Evolutionary conservation across 768 basidiomycete genomes (phyloP), one percentile per base, ranked within the genome.

Genomic region (Tulasnella sp.): DNA sequence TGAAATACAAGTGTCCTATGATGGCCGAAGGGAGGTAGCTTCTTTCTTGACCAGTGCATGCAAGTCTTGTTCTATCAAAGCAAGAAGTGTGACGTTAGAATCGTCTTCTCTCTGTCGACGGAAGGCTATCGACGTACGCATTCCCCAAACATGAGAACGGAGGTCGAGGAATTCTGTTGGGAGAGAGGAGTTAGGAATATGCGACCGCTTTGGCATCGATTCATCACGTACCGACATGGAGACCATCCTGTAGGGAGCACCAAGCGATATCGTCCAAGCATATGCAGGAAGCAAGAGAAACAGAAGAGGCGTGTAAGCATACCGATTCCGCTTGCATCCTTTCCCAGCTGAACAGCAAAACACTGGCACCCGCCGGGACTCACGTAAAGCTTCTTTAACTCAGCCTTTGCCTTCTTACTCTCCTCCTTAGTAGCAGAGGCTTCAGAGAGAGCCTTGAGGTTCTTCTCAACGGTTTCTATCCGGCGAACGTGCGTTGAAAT

Each of bases 391-490:
- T 95, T 95, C 90, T 96, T 97, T 81, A 92, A 88, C 84, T 98
- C 96, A 16, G 90, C 89, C 80, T 96, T 87, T 10, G 95, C 86
- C 79, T 90, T 89, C 34, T 91, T 89, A 44, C 95, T 86, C 81
- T 98, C 96, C 58, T 96, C 95, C 85, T 95, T 96, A 40, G 88
- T 88, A 10, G 93, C 89, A 2, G 92, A 89, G 27, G 87, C 85
- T 74, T 91, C 89, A 9, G 89, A 87, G 36, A 98, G 84, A 0
- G 92, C 91, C 84, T 93, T 95, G 82, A 97, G 84, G 82, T 96
- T 94, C 84, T 95, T 95, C 86, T 98, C 96, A 2, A 97, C 94
- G 4, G 92, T 90, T 84, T 96, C 93, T 83, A 95, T 95, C 79
- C 93, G 87, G 81, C 91, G 87, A 3, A 96, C 90, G 83, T 95